A percentile compares a stretch with the other conserved stretches of the same genome.
phyloP scores from a whole-genome alignment of 169 alveolate genomes.

The Perkinsus chesapeaki region DNA sequence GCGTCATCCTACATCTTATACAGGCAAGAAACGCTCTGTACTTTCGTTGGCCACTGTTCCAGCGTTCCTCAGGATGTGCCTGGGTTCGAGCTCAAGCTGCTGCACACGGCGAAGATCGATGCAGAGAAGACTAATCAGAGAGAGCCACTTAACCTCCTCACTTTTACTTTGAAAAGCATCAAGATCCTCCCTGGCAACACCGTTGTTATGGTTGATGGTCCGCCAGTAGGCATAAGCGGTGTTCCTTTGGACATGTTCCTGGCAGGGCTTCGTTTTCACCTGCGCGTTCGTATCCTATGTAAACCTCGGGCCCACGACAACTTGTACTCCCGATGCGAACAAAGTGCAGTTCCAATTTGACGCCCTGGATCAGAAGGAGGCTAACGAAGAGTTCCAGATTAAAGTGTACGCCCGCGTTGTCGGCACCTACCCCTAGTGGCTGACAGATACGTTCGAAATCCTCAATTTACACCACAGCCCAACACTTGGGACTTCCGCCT shows the following conservation, averaged over 20 bases:
- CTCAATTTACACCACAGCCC: not conserved
- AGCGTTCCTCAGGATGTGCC: not conserved
- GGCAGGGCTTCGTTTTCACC: not conserved
- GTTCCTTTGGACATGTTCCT: not conserved
- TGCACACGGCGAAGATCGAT: not conserved
- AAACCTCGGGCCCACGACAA: not conserved
- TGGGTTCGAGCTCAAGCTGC: not conserved
- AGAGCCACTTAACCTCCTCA: not conserved
- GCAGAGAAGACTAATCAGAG: not conserved
- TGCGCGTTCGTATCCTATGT: not conserved
- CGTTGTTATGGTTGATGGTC: not conserved
- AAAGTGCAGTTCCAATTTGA: not conserved
- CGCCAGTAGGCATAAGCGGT: not conserved
- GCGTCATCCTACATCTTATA: not conserved
- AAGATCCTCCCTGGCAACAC: not conserved
- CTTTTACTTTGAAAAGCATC: not conserved
- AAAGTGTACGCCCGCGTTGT: not conserved
- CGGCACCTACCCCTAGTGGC: not conserved
- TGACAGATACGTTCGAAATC: not conserved
- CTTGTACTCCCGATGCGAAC: not conserved
- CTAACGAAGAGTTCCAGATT: not conserved
- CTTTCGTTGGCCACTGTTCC: not conserved
- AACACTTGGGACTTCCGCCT: constrained; percentile 5
- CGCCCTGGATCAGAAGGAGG: not conserved
- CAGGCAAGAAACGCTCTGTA: not conserved